A percentile compares a stretch with the other conserved stretches of the same genome.
These are phyloP conservation scores for Talaromyces sp. DNA, from an alignment of 2,329 filamentous ascomycete species.

Conservation along the genomic window DNA sequence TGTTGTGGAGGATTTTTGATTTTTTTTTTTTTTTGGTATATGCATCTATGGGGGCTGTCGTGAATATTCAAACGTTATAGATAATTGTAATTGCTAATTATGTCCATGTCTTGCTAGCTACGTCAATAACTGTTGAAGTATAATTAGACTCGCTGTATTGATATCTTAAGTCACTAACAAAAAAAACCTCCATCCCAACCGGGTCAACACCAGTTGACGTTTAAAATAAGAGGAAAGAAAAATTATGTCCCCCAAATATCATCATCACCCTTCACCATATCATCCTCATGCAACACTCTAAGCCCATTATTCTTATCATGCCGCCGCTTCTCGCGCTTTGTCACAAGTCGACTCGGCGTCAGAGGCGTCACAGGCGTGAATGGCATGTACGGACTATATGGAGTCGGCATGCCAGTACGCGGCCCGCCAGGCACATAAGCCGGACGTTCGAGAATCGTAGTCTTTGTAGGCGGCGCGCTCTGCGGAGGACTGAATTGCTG, in stretches of 20 bases:
- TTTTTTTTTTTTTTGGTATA: not conserved
- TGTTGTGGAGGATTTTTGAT: slow-evolving; percentile 37
- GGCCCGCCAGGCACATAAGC: slow-evolving; percentile 31
- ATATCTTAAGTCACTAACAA: not conserved
- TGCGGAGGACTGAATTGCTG: slow-evolving; percentile 34
- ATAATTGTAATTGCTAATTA: not conserved
- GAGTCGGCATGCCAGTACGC: slow-evolving; percentile 43
- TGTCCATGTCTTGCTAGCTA: not conserved
- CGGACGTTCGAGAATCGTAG: slow-evolving; percentile 42
- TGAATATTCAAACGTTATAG: not conserved
- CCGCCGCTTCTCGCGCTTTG: slow-evolving; percentile 37
- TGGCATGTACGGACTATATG: slow-evolving; percentile 47
- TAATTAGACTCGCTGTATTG: not conserved
- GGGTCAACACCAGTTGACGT: not conserved
- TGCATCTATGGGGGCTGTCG: not conserved
- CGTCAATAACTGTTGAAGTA: not conserved
- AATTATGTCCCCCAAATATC: slow-evolving; percentile 39
- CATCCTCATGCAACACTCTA: slow-evolving; percentile 41
- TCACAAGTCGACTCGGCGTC: slow-evolving; percentile 42
- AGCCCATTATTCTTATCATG: slow-evolving; percentile 38
- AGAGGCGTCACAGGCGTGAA: slow-evolving; percentile 45
- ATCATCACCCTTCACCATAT: slow-evolving; percentile 39
- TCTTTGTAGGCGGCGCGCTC: slow-evolving; percentile 44
- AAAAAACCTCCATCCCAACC: not conserved
- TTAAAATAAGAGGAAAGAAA: not conserved